Base-by-base conservation (phyloP, 768 basidiomycete species). In the Pulveroboletus sp. region DNA sequence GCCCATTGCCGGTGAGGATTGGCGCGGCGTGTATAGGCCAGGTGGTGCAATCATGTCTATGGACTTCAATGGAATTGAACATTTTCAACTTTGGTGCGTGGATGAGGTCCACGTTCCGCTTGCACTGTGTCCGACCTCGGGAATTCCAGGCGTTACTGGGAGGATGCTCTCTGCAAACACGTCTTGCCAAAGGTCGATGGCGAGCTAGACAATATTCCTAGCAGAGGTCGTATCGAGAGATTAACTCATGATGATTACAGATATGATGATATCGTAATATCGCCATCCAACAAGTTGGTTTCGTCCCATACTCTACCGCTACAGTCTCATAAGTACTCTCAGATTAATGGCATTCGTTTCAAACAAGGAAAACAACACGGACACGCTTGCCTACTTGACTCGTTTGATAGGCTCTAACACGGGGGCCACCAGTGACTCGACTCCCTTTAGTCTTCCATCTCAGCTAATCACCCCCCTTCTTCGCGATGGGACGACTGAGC, bases 41-140 rank as follows among this genome's bases (percentile, higher is more conserved):
- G 68, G 70, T 12, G 71, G 72, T 7, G 63, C 69, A 1, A 61
- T 73, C 33, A 64, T 73, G 61, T 53, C 66, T 5, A 72, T 73
- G 71, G 72, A 73, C 45, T 67, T 72, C 26, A 66, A 68, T 28
- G 72, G 72, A 42, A 73, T 67, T 35, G 71, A 73, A 37, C 66
- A 66, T 28, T 72, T 66, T 44, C 74, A 75, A n/a, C 62, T 74
- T 27, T 74, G 73, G 73, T 66, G 50, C 26, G 66, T 56, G 24
- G 24, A 8, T 15, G 14, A 21, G 12, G 18, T 33, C 30, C 24
- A n/a, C 11, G 4, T 37, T 26, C 18, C 21, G 18, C 37, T 28
- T 9, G n/a, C 17, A 28, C 36, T 24, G 21, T 33, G 30, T 3
- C 40, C 54, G 27, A 49, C 9, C 5, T 46, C 17, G 14, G 24